Evolutionary conservation across 306 rosid species (phyloP).

Genomic region (Lablab purpureus): DNA sequence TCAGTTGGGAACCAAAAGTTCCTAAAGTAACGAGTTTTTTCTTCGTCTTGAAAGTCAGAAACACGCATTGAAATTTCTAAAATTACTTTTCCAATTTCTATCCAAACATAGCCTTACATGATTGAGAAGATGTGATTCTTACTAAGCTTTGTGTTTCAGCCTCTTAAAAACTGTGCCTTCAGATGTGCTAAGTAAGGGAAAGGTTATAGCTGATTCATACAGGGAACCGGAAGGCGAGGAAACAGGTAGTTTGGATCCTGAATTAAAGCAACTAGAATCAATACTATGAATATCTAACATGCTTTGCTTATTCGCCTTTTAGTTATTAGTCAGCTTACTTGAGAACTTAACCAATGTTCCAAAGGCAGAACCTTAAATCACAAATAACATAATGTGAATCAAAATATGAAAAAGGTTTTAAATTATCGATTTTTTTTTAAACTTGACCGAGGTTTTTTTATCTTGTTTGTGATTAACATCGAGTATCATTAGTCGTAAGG

Average conservation of each 20-base stretch:
- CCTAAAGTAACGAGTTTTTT: background rate
- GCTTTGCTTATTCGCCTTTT: background rate
- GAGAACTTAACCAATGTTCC: background rate
- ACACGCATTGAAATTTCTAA: background rate
- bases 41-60: background rate
- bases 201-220: conserved; percentile 80
- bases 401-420: background rate
- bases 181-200: conserved; percentile 79
- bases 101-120: background rate
- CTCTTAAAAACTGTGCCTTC: conserved; percentile 89
- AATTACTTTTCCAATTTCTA: background rate
- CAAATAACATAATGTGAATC: background rate
- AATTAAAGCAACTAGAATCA: conserved; percentile 75
- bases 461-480: conserved; percentile 1
- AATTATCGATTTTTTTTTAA: background rate
- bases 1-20: background rate
- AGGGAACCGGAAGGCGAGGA: conserved; percentile 59
- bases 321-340: background rate
- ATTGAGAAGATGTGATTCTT: conserved; percentile 28
- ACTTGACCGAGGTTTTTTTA: background rate
- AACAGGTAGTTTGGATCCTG: conserved; percentile 60
- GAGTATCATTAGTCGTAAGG: background rate
- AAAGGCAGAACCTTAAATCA: conserved; percentile 9
- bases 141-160: conserved; percentile 60
- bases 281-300: conserved; percentile 57